Base-by-base conservation (phyloP, 2,329 filamentous ascomycete species). In the Ceratocystiopsis minuta region DNA sequence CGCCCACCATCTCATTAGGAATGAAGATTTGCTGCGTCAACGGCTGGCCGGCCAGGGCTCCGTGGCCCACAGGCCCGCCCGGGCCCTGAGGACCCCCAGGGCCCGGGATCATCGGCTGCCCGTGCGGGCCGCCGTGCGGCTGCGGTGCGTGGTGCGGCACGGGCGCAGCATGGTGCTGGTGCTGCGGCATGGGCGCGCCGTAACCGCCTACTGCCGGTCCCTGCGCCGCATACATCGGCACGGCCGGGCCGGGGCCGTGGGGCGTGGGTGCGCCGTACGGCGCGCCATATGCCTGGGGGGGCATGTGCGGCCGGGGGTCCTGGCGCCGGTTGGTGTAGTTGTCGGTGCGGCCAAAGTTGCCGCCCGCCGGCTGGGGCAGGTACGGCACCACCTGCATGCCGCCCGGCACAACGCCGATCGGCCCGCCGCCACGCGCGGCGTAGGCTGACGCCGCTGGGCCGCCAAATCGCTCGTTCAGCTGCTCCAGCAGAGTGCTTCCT, bases 361-460 rank as follows among this genome's bases (percentile, higher is more conserved):
- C 90, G 44, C 85, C 84, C 43, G 85, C 84, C 24, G 88, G 82
- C 59, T 95, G 87, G 39, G 90, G 90, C 44, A 85, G 82, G 58
- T 98, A 98, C 6, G 90, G 90, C n/a, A 96, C 86, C 39, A 98
- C 90, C 60, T 96, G 90, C 86, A 98, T 94, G 47, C 90, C 90
- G 46, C 90, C 90, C 17, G 90, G 90, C 15, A 96, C 85, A 32
- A 88, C 85, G 40, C 88, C 88, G 44, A 88, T 85, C 40, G 90
- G 87, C 39, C 84, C 87, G 48, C 90, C 90, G 55, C 85, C 94
- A 49, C 90, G 79, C 38, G 88, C 94, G 38, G 90, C 90, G 57
- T 98, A 98, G 28, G 90, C 88, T n/a, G 90, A 98, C 39, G 90
- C 88, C 44, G 86, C 86, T 16, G 90, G 87, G 6, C 90, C 90